Base-by-base conservation (phyloP, 1,284 basidiomycete genomes). In the Fomitopsis pinicola region DNA sequence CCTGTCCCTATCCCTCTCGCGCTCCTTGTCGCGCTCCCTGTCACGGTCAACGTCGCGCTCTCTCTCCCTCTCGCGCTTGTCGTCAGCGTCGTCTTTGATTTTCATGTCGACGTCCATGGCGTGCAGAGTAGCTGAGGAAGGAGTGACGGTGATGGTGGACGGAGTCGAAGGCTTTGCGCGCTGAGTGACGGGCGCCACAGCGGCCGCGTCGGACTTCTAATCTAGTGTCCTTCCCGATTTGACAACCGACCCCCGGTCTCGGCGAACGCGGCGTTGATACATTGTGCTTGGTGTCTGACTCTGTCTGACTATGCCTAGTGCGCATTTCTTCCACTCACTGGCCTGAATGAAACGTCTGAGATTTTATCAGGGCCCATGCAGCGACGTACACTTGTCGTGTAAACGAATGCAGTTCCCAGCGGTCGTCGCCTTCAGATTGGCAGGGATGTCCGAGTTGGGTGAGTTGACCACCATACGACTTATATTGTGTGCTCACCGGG, bases 91-190 rank as follows among this genome's bases (percentile, higher is more conserved):
- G 56, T 89, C 88, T 71, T 89, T 90, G 68, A 74, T 77, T 74
- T 88, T 88, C 88, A 89, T 90, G 65, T 91, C 89, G 64, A 90
- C 81, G 72, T 91, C 89, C 89, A 91, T 91, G 67, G 28, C 17
- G 48, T n/a, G 6, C 12, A 50, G 28, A 50, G 28, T 17, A 8
- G 2, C 5, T 30, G 28, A 10, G n/a, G 48, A n/a, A 30, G 30
- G 48, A 14, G 28, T 22, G 48, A 33, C 48, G 28, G 14, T 30
- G 48, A 50, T 50, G 28, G 48, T 50, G 48, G 48, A 50, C 48
- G 48, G 19, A 50, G 48, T 50, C 48, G 28, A 50, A 33, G 48
- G 9, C 28, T 50, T 50, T 50, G 48, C 28, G 30, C 30, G 5
- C 1, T 48, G 38, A 40, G 38, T 28, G 19, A 26, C 45, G 48